Evolutionary conservation across 805 yeast species (phyloP).

Genomic region (Starmera dryadoides): DNA sequence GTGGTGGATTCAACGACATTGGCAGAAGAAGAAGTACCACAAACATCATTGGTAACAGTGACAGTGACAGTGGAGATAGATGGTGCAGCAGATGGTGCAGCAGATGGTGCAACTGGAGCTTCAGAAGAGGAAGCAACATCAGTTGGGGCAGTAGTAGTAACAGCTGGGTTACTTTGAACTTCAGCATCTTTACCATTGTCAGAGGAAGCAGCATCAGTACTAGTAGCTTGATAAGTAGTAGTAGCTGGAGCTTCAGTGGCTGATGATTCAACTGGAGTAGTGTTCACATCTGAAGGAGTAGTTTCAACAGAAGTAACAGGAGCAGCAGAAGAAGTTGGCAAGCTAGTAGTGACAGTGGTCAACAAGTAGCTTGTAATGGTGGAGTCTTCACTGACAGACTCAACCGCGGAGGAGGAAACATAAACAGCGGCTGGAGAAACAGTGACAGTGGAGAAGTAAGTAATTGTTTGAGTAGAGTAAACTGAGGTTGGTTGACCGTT

Average conservation of each 20-base stretch:
- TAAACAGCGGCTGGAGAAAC: conserved; percentile 4
- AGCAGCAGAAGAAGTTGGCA: conserved; percentile 1
- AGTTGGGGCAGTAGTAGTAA: too few species aligned
- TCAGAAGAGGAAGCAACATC: too few species aligned
- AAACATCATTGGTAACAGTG: conserved; percentile 13
- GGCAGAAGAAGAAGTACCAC: conserved; percentile 4
- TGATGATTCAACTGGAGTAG: neutral
- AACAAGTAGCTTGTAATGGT: conserved; percentile 4
- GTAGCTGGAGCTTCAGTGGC: neutral
- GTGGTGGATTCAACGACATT: neutral
- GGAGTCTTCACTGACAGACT: neutral
- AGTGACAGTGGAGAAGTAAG: conserved; percentile 14
- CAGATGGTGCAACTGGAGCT: neutral
- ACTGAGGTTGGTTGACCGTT: conserved; percentile 12
- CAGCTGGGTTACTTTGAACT: too few species aligned
- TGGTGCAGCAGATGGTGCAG: conserved; percentile 2
- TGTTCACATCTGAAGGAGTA: neutral
- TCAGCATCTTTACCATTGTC: too few species aligned
- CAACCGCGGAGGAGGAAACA: neutral
- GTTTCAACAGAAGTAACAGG: conserved; percentile 1
- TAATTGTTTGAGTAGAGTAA: conserved; percentile 8
- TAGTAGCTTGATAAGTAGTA: conserved; percentile 1
- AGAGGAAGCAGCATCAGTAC: neutral
- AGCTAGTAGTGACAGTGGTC: conserved; percentile 3
- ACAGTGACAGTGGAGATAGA: conserved; percentile 14